phyloP scores from a whole-genome alignment of 257 asterid genomes.

The Sherardia arvensis region DNA sequence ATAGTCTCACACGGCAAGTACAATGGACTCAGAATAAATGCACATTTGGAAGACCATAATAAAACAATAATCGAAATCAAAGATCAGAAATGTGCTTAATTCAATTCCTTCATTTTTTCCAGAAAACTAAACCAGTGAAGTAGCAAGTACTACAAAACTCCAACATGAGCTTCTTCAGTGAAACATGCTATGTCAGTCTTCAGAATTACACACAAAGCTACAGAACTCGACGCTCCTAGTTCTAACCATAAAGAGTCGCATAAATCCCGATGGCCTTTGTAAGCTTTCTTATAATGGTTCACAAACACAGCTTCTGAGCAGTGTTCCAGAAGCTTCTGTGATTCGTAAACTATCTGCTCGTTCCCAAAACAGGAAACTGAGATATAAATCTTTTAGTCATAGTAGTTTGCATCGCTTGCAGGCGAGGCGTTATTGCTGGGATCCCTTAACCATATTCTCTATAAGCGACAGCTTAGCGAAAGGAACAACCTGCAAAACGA shows the following conservation, averaged over 20 bases:
- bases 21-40: no score
- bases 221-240: not conserved
- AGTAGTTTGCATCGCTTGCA: not conserved
- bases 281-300: not conserved
- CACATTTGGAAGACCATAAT: no score
- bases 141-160: not conserved
- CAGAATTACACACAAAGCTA: not conserved
- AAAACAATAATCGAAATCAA: not conserved
- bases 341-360: not conserved
- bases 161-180: not conserved
- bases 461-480: slow-evolving; percentile 10
- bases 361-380: not conserved
- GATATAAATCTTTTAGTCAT: not conserved
- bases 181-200: slow-evolving; percentile 3
- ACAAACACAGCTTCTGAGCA: not conserved
- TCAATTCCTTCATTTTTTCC: not conserved
- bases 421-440: slow-evolving; percentile 13
- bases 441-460: slow-evolving; percentile 14
- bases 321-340: not conserved
- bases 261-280: not conserved
- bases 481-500: slow-evolving; percentile 37
- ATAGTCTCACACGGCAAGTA: no score
- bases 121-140: not conserved
- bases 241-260: not conserved
- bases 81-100: not conserved